Evolutionary conservation across 2,329 filamentous ascomycete species (phyloP).

Genomic region (Fusarium succisae): DNA sequence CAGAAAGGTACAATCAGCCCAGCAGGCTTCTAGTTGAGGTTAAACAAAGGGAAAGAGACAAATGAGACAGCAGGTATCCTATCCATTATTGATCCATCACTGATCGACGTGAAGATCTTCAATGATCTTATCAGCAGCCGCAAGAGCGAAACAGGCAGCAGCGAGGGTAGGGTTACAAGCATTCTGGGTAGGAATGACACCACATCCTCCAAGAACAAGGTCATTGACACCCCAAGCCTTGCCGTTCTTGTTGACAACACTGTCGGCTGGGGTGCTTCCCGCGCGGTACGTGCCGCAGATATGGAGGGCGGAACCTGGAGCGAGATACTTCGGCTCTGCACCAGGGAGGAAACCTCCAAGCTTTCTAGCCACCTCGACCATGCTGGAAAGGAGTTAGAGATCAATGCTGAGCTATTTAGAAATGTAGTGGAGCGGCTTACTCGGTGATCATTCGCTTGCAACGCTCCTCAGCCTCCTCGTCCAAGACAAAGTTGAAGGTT

Average conservation of each 20-base stretch:
- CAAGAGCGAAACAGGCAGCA: conserved; percentile 4
- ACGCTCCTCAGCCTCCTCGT: neutral
- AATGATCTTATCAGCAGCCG: conserved; percentile 1
- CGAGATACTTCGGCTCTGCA: neutral
- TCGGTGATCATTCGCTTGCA: neutral
- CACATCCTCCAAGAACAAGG: neutral
- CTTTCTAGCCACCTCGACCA: neutral
- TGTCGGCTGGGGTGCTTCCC: neutral
- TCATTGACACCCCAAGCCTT: neutral
- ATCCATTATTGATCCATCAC: neutral
- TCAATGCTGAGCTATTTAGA: too few relatives aligned
- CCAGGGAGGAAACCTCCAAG: neutral
- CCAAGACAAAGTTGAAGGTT: neutral
- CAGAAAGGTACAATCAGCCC: neutral
- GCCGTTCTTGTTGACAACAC: neutral
- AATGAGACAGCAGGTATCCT: neutral
- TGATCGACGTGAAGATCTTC: neutral
- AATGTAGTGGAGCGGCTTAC: neutral
- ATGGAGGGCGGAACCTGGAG: neutral
- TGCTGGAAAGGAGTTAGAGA: neutral
- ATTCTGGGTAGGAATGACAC: conserved; percentile 1
- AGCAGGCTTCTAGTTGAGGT: too few relatives aligned
- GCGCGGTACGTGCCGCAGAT: conserved; percentile 7
- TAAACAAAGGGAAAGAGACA: neutral
- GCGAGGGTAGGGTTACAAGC: conserved; percentile 1